Evolutionary conservation across 2,329 filamentous ascomycete genomes (phyloP).

Genomic region (Neonectria magnoliae): DNA sequence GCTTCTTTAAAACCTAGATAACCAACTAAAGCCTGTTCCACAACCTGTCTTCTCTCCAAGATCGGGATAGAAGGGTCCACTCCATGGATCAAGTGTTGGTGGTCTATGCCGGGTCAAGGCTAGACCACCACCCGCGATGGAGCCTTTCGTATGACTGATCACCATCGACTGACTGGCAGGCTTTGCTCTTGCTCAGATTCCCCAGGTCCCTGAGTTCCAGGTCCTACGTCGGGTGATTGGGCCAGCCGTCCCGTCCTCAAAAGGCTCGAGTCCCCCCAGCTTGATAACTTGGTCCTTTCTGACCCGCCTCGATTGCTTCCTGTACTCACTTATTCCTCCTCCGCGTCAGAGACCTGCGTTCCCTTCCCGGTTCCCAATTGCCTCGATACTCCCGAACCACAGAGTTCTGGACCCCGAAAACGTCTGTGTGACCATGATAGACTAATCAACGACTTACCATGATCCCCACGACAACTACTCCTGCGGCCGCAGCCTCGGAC

Average conservation of each 20-base stretch:
- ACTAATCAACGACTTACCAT: conserved; percentile 23
- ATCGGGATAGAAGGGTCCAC: conserved; percentile 13
- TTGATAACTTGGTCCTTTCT: not conserved
- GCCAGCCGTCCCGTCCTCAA: conserved; percentile 8
- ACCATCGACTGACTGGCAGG: conserved; percentile 20
- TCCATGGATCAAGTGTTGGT: conserved; percentile 12
- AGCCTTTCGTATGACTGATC: conserved; percentile 9
- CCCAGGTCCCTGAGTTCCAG: conserved; percentile 1
- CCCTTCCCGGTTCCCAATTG: not conserved
- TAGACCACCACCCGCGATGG: conserved; percentile 13
- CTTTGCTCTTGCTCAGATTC: conserved; percentile 6
- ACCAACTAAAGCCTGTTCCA: conserved; percentile 2
- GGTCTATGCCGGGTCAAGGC: conserved; percentile 17
- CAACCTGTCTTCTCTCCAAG: conserved; percentile 13
- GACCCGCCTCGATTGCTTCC: not conserved
- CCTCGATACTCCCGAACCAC: not conserved
- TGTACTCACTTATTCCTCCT: not conserved
- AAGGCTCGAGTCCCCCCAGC: conserved; percentile 6
- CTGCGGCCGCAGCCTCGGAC: conserved; percentile 19
- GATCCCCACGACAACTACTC: conserved; percentile 21
- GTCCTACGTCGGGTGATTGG: conserved; percentile 12
- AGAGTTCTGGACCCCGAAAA: conserved; percentile 14
- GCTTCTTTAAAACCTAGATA: not conserved
- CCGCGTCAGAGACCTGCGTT: not conserved
- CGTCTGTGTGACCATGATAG: conserved; percentile 27